Evolutionary conservation across 805 yeast species (phyloP), one percentile per base, ranked within the genome.

Genomic region (Candida suzukii): DNA sequence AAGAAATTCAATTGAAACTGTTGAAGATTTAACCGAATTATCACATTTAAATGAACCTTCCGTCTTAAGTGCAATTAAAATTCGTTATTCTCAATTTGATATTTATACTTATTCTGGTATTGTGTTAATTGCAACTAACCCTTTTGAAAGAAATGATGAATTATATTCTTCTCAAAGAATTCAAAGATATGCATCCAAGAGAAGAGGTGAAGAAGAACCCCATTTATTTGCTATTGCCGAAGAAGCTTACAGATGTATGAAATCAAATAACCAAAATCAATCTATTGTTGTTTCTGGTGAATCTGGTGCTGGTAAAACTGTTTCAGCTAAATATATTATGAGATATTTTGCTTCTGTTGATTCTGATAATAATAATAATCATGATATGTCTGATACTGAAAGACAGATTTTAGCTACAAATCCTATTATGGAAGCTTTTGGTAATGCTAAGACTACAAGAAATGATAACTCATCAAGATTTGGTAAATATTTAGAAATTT

Each of bases 291-390:
- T 91, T 16, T 80, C 90, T 52, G 99, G 99, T 66, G 99, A 91
- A 66, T 86, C 96, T 7, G 99, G 99, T 64, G 98, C 99, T 24
- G 99, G 99, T 63, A 93, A 91, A 57, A 93, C 98, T 4, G 98
- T 91, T 33, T 81, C 93, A 47, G 99, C 99, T 31, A 91, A 91
- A 61, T 91, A 86, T 63, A 91, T 91, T 49, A 91, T 91, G 98
- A 79, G 98, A 62, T 91, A 90, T 64, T 90, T 91, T 61, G 98
- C 98, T 3, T 81, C 95, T 16, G 97, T 91, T 14, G 97, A 91
- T 46, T 61, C 66, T 10, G 70, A 70, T 47, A 58, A 57, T 32
- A 46, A 54, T 20, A 30, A 20, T 29, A 64, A 60, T 39, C 67
- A 66, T 50, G 91, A 87, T 50, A 83, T 91, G 83, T 83, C 95